Evolutionary conservation across 768 basidiomycete genomes (phyloP).

Genomic region (Clitopilus hobsonii): DNA sequence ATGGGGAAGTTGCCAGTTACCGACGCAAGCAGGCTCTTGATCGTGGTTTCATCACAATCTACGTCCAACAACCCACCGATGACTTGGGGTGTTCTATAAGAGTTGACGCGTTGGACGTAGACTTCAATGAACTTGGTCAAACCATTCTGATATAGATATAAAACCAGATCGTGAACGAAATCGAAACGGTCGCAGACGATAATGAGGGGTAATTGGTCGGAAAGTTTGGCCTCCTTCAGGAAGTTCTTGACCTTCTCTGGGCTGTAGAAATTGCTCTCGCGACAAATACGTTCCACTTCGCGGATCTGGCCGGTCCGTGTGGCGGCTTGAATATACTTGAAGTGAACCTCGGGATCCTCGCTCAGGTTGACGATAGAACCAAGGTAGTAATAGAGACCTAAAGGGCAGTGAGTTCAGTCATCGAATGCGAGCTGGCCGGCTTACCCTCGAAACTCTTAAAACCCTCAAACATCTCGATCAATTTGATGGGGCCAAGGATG

Average conservation of each 20-base stretch:
- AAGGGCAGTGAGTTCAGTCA: neutral
- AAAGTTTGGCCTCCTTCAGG: constrained; percentile 96
- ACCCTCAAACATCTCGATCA: constrained; percentile 97
- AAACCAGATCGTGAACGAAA: constrained; percentile 97
- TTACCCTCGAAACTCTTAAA: constrained; percentile 96
- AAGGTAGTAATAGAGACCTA: constrained; percentile 96
- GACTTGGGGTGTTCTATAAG: constrained; percentile 94
- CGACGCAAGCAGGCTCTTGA: constrained; percentile 90
- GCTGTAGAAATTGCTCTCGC: constrained; percentile 96
- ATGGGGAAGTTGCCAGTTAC: constrained; percentile 98
- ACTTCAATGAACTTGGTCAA: constrained; percentile 97
- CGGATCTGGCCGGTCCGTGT: constrained; percentile 97
- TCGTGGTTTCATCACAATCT: constrained; percentile 93
- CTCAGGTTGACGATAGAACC: constrained; percentile 97
- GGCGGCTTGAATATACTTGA: constrained; percentile 99
- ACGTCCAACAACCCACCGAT: constrained; percentile 95
- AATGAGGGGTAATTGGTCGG: constrained; percentile 96
- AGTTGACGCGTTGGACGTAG: constrained; percentile 99
- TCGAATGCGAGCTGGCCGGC: constrained; percentile 2
- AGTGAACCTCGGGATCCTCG: constrained; percentile 95
- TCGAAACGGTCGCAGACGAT: constrained; percentile 99
- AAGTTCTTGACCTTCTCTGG: constrained; percentile 99
- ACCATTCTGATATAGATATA: constrained; percentile 97
- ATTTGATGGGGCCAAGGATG: constrained; percentile 91
- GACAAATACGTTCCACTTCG: constrained; percentile 97